Evolutionary conservation across 768 basidiomycete genomes (phyloP).

Genomic region (Aureoboletus auriporus): DNA sequence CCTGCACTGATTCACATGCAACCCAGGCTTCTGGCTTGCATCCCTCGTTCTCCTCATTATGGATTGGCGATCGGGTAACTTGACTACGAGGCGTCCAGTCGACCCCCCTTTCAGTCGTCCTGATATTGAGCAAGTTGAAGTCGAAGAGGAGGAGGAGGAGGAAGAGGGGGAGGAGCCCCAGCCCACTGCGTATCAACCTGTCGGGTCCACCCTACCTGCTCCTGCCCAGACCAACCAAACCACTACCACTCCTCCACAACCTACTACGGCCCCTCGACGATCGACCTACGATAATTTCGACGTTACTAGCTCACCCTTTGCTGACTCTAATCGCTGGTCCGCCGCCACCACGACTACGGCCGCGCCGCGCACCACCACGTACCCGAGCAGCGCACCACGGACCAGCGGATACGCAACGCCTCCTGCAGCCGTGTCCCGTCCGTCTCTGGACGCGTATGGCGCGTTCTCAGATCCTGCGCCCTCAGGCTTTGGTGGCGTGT

Average conservation of each 20-base stretch:
- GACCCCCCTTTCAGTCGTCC: conserved; percentile 80
- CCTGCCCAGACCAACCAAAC: conserved; percentile 26
- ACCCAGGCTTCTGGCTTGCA: conserved; percentile 68
- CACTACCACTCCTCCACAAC: conserved; percentile 10
- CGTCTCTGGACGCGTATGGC: conserved; percentile 84
- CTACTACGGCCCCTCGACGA: conserved; percentile 13
- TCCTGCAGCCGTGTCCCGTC: conserved; percentile 41
- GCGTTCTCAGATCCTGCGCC: conserved; percentile 89
- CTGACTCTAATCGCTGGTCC: conserved; percentile 50
- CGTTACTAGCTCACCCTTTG: conserved; percentile 39
- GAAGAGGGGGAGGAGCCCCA: conserved; percentile 56
- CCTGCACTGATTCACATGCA: conserved; percentile 7
- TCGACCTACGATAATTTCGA: conserved; percentile 25
- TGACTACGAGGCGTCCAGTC: conserved; percentile 36
- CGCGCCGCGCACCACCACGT: conserved; percentile 22
- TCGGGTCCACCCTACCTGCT: conserved; percentile 31
- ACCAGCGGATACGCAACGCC: conserved; percentile 28
- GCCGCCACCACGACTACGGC: conserved; percentile 25
- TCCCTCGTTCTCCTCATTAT: conserved; percentile 63
- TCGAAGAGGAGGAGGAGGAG: conserved; percentile 49
- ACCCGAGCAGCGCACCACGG: conserved; percentile 18
- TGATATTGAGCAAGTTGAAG: conserved; percentile 40
- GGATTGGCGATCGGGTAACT: conserved; percentile 75
- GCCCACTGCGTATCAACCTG: conserved; percentile 42
- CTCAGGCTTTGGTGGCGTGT: conserved; percentile 55